Conservation (phyloP, 305 asterid species). For the Fraxinus ornus region DNA sequence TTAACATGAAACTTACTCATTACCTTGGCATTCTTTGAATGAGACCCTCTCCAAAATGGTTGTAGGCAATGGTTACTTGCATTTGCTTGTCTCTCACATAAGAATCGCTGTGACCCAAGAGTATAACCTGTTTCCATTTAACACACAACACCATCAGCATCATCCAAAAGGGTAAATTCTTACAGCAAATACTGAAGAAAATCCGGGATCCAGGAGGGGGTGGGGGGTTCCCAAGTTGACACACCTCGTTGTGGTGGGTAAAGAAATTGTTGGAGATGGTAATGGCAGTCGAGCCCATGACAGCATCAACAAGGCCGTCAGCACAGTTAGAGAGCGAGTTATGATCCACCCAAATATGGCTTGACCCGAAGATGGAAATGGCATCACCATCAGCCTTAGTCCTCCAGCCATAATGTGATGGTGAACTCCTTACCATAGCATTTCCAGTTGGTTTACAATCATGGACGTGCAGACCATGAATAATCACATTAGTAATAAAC, state of each 20-base stretch:
- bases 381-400: conserved; percentile 98
- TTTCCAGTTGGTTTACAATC: conserved; percentile 90
- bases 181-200: not conserved
- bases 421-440: conserved; percentile 95
- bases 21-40: conserved; percentile 99
- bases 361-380: conserved; percentile 79
- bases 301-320: conserved; percentile 94
- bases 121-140: conserved; percentile 63
- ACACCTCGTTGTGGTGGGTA: conserved; percentile 95
- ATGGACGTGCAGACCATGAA: conserved; percentile 83
- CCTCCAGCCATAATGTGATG: conserved; percentile 90
- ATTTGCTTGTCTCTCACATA: conserved; percentile 75
- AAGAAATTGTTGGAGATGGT: conserved; percentile 92
- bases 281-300: conserved; percentile 93
- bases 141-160: not conserved
- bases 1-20: not conserved
- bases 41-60: conserved; percentile 94
- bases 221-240: not conserved
- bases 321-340: conserved; percentile 92
- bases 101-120: conserved; percentile 93
- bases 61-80: conserved; percentile 91
- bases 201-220: not conserved
- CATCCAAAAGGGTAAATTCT: not conserved
- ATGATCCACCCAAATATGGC: conserved; percentile 92
- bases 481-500: conserved; percentile 71